A percentile compares a stretch with the other conserved stretches of the same genome.
Conservation (phyloP, 1,284 basidiomycete genomes). For the Rhodotorula sp. region DNA sequence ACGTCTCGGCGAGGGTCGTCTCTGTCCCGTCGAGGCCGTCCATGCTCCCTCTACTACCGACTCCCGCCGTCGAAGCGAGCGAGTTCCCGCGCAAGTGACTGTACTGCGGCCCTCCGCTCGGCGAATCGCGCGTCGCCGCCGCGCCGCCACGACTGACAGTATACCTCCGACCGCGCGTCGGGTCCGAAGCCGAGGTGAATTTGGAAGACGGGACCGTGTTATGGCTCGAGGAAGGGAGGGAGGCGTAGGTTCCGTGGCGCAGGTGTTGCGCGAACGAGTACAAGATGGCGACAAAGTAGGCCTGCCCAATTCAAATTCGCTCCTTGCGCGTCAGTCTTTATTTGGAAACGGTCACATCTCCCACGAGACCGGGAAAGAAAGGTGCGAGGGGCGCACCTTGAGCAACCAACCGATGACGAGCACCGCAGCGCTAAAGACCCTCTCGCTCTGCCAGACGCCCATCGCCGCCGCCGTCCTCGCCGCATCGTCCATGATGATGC, state of each 20-base stretch:
- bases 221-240: constrained; percentile 58
- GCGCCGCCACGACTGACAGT: neutral
- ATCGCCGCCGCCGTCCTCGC: constrained; percentile 69
- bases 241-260: constrained; percentile 83
- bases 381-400: constrained; percentile 63
- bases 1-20: constrained; percentile 30
- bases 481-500: constrained; percentile 60
- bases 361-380: neutral
- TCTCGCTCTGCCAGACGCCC: constrained; percentile 85
- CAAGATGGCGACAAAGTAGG: constrained; percentile 85
- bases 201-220: constrained; percentile 28
- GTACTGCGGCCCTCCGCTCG: constrained; percentile 33
- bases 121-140: constrained; percentile 14
- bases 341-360: too few species aligned
- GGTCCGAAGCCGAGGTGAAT: constrained; percentile 2
- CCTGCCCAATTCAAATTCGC: constrained; percentile 54
- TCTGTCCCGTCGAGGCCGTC: constrained; percentile 27
- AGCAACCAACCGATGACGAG: constrained; percentile 79
- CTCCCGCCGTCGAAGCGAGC: constrained; percentile 20
- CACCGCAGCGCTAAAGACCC: constrained; percentile 71
- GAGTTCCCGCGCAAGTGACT: constrained; percentile 30
- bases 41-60: constrained; percentile 8
- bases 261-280: constrained; percentile 95
- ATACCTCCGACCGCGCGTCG: neutral
- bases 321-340: neutral